These are phyloP conservation scores for Coccinonectria pachysandricola DNA, from an alignment of 2,329 filamentous ascomycete genomes.

Conservation along the genomic window DNA sequence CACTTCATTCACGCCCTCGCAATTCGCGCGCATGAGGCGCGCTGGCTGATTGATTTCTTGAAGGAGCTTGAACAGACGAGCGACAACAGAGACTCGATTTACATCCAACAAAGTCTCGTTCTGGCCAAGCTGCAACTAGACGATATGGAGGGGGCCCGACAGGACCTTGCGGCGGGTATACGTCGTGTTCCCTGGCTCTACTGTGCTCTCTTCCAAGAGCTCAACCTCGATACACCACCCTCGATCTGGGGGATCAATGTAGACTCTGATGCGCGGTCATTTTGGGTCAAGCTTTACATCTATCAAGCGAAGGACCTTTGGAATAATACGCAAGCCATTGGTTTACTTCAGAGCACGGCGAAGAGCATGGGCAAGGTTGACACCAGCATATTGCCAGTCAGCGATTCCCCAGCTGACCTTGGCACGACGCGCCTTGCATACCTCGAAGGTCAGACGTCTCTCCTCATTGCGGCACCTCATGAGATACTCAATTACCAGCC, in stretches of 20 bases:
- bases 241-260: conserved; percentile 72
- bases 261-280: conserved; percentile 47
- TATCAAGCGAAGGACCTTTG: conserved; percentile 71
- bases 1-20: conserved; percentile 77
- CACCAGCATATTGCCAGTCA: conserved; percentile 25
- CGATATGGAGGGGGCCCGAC: conserved; percentile 54
- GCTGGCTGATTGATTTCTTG: conserved; percentile 64
- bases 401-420: conserved; percentile 30
- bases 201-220: conserved; percentile 64
- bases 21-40: conserved; percentile 66
- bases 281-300: conserved; percentile 69
- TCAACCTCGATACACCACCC: conserved; percentile 68
- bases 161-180: conserved; percentile 57
- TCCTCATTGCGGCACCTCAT: conserved; percentile 61
- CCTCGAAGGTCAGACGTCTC: conserved; percentile 60
- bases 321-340: conserved; percentile 64
- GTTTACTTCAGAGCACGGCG: conserved; percentile 60
- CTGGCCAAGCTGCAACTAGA: conserved; percentile 66
- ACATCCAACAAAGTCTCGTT: conserved; percentile 66
- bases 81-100: conserved; percentile 39
- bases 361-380: conserved; percentile 40
- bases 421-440: conserved; percentile 66
- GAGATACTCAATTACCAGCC: conserved; percentile 52
- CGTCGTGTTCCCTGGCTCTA: conserved; percentile 76
- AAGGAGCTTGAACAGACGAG: conserved; percentile 30